These are phyloP conservation scores for Pinus tabuliformis DNA, from an alignment of 75 land plant genomes.

Conservation along the genomic window DNA sequence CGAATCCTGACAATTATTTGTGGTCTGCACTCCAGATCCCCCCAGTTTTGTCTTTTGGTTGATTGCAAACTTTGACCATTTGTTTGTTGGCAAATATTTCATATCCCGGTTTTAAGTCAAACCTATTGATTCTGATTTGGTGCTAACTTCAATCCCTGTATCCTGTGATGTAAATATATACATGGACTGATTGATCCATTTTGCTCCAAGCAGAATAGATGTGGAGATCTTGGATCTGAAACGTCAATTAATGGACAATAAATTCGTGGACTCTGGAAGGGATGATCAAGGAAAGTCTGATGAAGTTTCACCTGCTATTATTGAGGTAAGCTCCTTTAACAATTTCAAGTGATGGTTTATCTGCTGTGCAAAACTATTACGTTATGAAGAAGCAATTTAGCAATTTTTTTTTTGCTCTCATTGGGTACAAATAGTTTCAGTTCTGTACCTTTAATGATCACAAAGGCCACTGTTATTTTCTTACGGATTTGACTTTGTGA, in stretches of 20 bases:
- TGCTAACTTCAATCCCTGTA: neutral
- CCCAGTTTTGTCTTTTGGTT: neutral
- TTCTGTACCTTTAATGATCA: neutral
- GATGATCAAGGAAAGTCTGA: neutral
- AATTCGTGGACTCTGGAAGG: neutral
- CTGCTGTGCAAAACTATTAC: neutral
- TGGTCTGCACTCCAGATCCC: too few species aligned
- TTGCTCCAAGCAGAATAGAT: slow-evolving; percentile 8
- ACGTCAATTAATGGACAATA: neutral
- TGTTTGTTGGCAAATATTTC: neutral
- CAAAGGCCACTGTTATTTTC: neutral
- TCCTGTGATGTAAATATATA: neutral
- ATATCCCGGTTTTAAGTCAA: neutral
- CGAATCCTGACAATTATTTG: neutral
- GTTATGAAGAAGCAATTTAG: neutral
- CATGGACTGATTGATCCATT: neutral
- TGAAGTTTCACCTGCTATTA: neutral
- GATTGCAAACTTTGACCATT: neutral
- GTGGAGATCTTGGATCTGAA: slow-evolving; percentile 6
- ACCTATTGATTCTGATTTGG: neutral
- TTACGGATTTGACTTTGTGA: neutral
- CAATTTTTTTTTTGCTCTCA: neutral
- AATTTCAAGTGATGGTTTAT: neutral
- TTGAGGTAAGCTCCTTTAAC: slow-evolving; percentile 4
- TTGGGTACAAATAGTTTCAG: neutral